These are phyloP conservation scores for Fusarium musae DNA, from an alignment of 2,329 filamentous ascomycete genomes.

Conservation along the genomic window DNA sequence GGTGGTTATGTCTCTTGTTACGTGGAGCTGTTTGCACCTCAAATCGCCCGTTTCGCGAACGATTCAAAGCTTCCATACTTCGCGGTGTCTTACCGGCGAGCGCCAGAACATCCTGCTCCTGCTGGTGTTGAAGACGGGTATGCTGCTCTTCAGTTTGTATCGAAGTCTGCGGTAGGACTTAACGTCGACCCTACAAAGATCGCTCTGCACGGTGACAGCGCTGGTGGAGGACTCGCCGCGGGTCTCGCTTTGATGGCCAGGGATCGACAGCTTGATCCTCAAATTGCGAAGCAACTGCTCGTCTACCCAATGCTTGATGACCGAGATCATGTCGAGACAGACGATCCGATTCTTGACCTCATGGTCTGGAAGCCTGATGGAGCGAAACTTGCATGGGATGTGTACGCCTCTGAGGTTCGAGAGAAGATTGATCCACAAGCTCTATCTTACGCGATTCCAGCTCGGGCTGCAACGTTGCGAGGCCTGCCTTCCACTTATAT, in stretches of 20 bases:
- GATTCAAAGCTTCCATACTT: constrained; percentile 21
- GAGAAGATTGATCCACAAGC: constrained; percentile 1
- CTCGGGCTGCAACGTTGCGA: constrained; percentile 33
- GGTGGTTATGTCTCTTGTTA: constrained; percentile 13
- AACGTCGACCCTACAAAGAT: constrained; percentile 20
- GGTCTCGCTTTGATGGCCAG: constrained; percentile 12
- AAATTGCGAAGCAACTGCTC: constrained; percentile 13
- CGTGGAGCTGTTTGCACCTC: constrained; percentile 12
- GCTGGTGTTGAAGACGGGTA: constrained; percentile 19
- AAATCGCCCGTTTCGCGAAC: constrained; percentile 18
- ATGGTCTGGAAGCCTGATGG: constrained; percentile 32
- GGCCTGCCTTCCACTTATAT: constrained; percentile 53
- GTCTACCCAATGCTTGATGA: constrained; percentile 35
- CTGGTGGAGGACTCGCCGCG: constrained; percentile 22
- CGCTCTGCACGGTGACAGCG: constrained; percentile 17
- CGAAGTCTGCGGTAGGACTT: background rate
- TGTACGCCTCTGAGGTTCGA: constrained; percentile 8
- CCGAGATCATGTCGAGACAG: background rate
- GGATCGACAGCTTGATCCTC: constrained; percentile 3
- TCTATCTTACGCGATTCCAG: constrained; percentile 39
- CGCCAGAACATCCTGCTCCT: constrained; percentile 25
- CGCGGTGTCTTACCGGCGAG: constrained; percentile 19
- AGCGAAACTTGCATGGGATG: constrained; percentile 41
- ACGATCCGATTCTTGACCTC: constrained; percentile 7
- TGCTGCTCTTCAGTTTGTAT: constrained; percentile 13